Conservation (phyloP, 1,284 basidiomycete species). For the Moesziomyces aphidis region DNA sequence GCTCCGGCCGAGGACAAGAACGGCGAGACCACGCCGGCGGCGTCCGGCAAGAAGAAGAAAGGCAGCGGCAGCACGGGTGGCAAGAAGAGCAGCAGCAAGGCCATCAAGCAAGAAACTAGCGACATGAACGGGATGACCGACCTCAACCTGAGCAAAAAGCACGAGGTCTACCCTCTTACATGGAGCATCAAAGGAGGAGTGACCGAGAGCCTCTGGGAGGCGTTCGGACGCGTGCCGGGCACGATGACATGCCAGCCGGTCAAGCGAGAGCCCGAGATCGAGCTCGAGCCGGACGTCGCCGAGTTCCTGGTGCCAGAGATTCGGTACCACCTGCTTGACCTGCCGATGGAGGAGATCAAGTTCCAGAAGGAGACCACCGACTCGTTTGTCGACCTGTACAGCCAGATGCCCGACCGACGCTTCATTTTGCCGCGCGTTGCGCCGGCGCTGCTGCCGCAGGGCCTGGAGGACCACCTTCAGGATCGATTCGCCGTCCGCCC, state of each 20-base stretch:
- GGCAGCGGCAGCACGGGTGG: constrained; percentile 6
- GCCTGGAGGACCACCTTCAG: constrained; percentile 59
- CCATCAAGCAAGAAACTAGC: constrained; percentile 18
- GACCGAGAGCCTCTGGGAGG: constrained; percentile 62
- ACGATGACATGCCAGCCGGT: constrained; percentile 52
- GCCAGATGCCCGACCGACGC: constrained; percentile 42
- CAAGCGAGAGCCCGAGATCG: constrained; percentile 50
- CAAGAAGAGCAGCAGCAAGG: constrained; percentile 37
- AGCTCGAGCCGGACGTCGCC: constrained; percentile 51
- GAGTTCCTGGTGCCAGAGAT: constrained; percentile 54
- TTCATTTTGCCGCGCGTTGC: constrained; percentile 30
- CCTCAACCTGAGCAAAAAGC: constrained; percentile 35
- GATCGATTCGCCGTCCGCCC: constrained; percentile 61
- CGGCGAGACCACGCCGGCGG: background rate
- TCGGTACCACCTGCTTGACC: constrained; percentile 43
- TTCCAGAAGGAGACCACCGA: constrained; percentile 50
- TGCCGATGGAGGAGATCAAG: constrained; percentile 53
- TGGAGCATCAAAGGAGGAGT: constrained; percentile 52
- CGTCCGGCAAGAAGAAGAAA: constrained; percentile 10
- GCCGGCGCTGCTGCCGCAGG: constrained; percentile 36
- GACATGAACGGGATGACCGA: constrained; percentile 11
- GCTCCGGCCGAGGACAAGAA: background rate
- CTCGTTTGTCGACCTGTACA: constrained; percentile 43
- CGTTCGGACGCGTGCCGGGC: constrained; percentile 57
- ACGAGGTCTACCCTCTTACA: constrained; percentile 55